These are phyloP conservation scores for Eucalyptus polybractea DNA, from an alignment of 345 rosid species.

Conservation along the genomic window DNA sequence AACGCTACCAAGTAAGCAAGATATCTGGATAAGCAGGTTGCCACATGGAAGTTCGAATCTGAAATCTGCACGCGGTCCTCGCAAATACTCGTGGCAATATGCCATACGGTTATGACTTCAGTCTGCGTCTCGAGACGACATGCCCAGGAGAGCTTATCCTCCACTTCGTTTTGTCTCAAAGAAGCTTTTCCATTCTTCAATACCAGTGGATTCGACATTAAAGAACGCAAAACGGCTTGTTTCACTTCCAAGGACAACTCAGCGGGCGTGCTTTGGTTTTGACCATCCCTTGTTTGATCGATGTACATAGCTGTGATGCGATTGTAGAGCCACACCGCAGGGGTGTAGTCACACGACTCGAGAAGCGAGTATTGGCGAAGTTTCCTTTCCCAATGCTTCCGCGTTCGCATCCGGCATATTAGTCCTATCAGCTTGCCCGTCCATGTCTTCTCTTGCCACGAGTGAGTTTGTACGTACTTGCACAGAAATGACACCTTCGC, in stretches of 20 bases:
- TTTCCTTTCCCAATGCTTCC: not conserved
- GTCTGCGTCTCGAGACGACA: not conserved
- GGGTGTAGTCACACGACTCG: not conserved
- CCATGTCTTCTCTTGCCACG: not conserved
- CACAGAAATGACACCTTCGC: not conserved
- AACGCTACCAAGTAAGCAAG: not conserved
- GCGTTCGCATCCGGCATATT: not conserved
- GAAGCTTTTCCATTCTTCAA: not conserved
- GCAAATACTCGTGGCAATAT: not conserved
- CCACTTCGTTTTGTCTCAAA: not conserved
- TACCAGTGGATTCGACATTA: not conserved
- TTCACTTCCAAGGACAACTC: too few relatives aligned
- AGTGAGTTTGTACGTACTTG: not conserved
- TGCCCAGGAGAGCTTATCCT: not conserved
- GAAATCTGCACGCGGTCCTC: not conserved
- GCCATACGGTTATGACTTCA: not conserved
- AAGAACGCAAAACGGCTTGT: too few relatives aligned
- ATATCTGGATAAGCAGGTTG: not conserved
- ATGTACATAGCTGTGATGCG: too few relatives aligned
- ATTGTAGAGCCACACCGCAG: too few relatives aligned
- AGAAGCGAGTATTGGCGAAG: not conserved
- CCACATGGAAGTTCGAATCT: not conserved
- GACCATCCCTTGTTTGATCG: too few relatives aligned
- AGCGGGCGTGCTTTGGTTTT: too few relatives aligned
- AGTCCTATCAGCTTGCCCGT: not conserved